Base-by-base conservation (phyloP, 2,329 filamentous ascomycete genomes). In the Aspergillus tubingensis region DNA sequence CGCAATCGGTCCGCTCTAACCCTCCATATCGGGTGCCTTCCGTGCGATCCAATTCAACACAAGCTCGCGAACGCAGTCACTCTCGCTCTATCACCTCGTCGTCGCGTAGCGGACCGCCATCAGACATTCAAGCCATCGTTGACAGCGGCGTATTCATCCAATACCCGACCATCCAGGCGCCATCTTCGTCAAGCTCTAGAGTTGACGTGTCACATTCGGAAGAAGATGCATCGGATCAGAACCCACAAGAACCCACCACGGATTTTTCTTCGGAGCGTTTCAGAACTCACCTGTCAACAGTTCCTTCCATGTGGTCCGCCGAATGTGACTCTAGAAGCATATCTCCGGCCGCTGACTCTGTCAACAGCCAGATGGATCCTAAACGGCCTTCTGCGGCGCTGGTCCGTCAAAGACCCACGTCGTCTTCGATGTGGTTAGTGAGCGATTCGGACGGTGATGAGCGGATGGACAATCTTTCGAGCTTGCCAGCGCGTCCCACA, bases 251-350 rank as follows among this genome's bases (percentile, higher is more conserved):
- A 52, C 71, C 72, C 38, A 71, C 74, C 49, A 71, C 72, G 7
- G 73, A 75, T 38, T 70, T 69, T 21, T 70, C 73, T 19, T 71
- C 72, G 13, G 69, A 74, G 19, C 73, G 73, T 55, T 78, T 77
- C 70, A 77, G 77, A 57, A 76, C 76, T 51, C 76, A 78, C 48
- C 68, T 82, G 23, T 81, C 80, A 11, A 77, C 77, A 8, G 77
- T 81, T 5, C 77, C 77, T 2, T 81, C 80, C 17, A 75, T 76
- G 58, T 75, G 72, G 71, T 77, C 76, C 11, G 73, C 70, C 13
- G 75, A 77, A 54, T 70, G 70, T 58, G 60, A 71, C 57, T 58
- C 68, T 17, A 69, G 71, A 57, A 66, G 62, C 30, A 47, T 67
- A 11, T 68, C 70, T n/a, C 64, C 68, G 5, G 64, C 66, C 11